Evolutionary conservation across 768 basidiomycete species (phyloP).

Genomic region (Fistulinella prunicolor): DNA sequence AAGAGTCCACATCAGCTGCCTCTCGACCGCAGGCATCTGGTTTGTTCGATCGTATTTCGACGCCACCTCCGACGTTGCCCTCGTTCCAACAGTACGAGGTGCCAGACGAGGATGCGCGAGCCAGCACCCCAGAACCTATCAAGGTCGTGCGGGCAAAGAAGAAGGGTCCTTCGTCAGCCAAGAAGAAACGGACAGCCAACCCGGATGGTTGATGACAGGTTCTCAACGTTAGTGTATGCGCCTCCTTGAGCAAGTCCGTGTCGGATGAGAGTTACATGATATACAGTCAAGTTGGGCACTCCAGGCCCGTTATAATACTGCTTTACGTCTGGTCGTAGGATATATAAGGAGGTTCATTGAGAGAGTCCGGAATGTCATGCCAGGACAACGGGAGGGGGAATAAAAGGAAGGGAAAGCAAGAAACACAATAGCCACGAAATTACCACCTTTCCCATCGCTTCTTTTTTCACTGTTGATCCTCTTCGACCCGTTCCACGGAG

Average conservation of each 20-base stretch:
- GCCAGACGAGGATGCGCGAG: slow-evolving; percentile 42
- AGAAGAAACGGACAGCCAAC: slow-evolving; percentile 62
- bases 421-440: slow-evolving; percentile 3
- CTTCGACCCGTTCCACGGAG: slow-evolving; percentile 87
- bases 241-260: slow-evolving; percentile 1
- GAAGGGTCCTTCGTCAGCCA: slow-evolving; percentile 44
- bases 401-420: slow-evolving; percentile 8
- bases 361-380: slow-evolving; percentile 18
- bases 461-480: slow-evolving; percentile 41
- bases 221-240: not conserved
- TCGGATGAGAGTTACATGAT: slow-evolving; percentile 22
- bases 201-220: slow-evolving; percentile 11
- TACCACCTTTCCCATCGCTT: not conserved
- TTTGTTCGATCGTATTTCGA: slow-evolving; percentile 31
- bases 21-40: slow-evolving; percentile 23
- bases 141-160: slow-evolving; percentile 76
- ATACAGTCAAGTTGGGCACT: slow-evolving; percentile 22
- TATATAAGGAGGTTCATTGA: slow-evolving; percentile 11
- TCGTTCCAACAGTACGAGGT: slow-evolving; percentile 57
- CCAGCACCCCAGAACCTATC: slow-evolving; percentile 66
- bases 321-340: slow-evolving; percentile 17
- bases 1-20: slow-evolving; percentile 23
- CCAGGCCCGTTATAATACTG: slow-evolving; percentile 14
- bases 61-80: slow-evolving; percentile 34
- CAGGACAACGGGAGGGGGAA: slow-evolving; percentile 2